These are phyloP conservation scores for Pistacia atlantica DNA, from an alignment of 345 rosid species.

Conservation along the genomic window DNA sequence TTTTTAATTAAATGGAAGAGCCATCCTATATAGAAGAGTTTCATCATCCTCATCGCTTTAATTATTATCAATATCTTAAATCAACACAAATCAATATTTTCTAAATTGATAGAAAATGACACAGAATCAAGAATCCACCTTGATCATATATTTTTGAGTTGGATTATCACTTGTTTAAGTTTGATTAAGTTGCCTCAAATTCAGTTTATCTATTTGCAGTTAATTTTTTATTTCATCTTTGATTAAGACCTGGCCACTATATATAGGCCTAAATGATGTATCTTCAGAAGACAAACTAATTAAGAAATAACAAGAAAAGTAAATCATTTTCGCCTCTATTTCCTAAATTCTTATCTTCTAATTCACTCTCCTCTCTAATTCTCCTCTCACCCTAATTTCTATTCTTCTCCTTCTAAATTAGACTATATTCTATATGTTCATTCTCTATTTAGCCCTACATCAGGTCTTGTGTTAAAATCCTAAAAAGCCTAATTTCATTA, in stretches of 20 bases:
- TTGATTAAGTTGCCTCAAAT: neutral
- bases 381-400: neutral
- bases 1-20: too few species aligned
- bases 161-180: neutral
- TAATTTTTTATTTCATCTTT: neutral
- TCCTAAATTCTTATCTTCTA: neutral
- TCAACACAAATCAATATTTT: neutral
- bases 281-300: neutral
- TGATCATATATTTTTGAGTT: too few species aligned
- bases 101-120: neutral
- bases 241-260: neutral
- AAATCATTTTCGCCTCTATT: too few species aligned
- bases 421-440: neutral
- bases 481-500: neutral
- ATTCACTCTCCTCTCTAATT: neutral
- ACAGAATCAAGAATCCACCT: neutral
- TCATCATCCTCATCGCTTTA: neutral
- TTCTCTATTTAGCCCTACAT: neutral
- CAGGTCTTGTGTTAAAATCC: neutral
- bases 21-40: neutral
- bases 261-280: neutral
- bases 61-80: neutral
- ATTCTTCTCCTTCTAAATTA: neutral
- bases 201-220: too few species aligned
- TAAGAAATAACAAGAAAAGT: neutral